Percentiles rank a stretch among this genome's conserved stretches.
Evolutionary conservation across 345 rosid species (phyloP).

Genomic region (Hibiscus syriacus): DNA sequence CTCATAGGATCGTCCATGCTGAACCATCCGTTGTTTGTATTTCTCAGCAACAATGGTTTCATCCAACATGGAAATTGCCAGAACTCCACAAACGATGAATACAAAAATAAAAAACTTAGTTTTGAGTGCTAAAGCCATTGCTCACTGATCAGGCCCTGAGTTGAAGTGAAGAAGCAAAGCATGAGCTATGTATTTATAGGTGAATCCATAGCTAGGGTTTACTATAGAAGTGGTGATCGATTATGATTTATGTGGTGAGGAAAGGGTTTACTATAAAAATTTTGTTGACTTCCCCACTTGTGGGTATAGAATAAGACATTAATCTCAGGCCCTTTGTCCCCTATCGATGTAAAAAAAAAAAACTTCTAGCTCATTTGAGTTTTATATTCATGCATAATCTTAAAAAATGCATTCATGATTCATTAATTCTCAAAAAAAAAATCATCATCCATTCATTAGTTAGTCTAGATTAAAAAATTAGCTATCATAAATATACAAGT

Average conservation of each 20-base stretch:
- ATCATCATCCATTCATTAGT: too few species aligned
- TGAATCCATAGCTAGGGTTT: neutral
- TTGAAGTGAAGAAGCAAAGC: neutral
- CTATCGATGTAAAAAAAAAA: too few species aligned
- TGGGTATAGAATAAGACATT: too few species aligned
- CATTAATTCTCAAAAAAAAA: too few species aligned
- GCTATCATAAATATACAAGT: too few species aligned
- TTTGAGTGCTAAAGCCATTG: slow-evolving; percentile 4
- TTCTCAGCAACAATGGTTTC: slow-evolving; percentile 25
- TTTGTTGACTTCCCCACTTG: neutral
- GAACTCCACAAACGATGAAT: slow-evolving; percentile 12
- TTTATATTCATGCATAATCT: too few species aligned
- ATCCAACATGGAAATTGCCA: slow-evolving; percentile 12
- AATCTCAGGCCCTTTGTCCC: neutral
- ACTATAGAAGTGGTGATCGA: too few species aligned
- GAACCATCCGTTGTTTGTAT: slow-evolving; percentile 37
- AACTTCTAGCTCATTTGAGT: too few species aligned
- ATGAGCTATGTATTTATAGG: neutral
- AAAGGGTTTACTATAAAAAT: neutral
- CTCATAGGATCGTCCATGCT: slow-evolving; percentile 27
- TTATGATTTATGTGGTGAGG: neutral
- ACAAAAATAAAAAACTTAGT: slow-evolving; percentile 1
- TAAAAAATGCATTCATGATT: too few species aligned
- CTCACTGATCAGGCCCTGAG: neutral
- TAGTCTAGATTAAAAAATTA: too few species aligned